These are phyloP conservation scores for Daldinia vernicosa DNA, from an alignment of 495 filamentous ascomycete genomes.

Conservation along the genomic window DNA sequence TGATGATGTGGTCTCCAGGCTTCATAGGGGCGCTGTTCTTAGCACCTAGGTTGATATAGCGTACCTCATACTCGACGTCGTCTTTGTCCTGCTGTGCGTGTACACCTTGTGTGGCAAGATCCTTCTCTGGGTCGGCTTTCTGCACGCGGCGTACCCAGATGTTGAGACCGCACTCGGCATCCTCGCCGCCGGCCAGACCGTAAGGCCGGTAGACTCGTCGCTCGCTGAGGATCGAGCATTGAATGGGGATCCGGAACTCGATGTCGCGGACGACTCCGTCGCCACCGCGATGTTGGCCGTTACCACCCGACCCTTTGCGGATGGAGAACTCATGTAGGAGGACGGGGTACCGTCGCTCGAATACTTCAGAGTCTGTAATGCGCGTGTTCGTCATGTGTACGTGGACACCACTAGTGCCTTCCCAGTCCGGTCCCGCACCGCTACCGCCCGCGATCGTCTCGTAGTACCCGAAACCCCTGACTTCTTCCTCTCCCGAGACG, in stretches of 20 bases:
- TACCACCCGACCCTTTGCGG: conserved; percentile 72
- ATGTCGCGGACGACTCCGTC: conserved; percentile 94
- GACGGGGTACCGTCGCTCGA: conserved; percentile 92
- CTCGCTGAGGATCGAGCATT: conserved; percentile 90
- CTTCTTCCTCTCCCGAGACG: conserved; percentile 65
- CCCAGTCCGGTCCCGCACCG: conserved; percentile 87
- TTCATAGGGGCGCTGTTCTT: conserved; percentile 94
- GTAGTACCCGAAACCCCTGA: conserved; percentile 93
- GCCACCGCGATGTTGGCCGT: conserved; percentile 80
- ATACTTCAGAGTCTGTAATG: conserved; percentile 95
- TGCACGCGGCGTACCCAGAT: conserved; percentile 80
- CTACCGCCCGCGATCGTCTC: conserved; percentile 95
- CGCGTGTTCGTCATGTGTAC: conserved; percentile 99
- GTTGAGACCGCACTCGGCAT: conserved; percentile 82
- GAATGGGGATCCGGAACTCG: conserved; percentile 88
- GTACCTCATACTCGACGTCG: conserved; percentile 64
- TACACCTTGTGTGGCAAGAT: conserved; percentile 45
- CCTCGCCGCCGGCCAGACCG: conserved; percentile 85
- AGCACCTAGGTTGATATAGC: conserved; percentile 83
- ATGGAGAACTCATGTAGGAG: conserved; percentile 84
- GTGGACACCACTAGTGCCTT: conserved; percentile 90
- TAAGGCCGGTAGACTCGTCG: conserved; percentile 88
- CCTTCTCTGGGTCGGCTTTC: conserved; percentile 57
- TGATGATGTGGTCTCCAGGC: conserved; percentile 84
- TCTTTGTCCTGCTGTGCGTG: conserved; percentile 45